A percentile compares a stretch with the other conserved stretches of the same genome.
Evolutionary conservation across 306 rosid genomes (phyloP).

Genomic region (Elaeagnus macrophylla): DNA sequence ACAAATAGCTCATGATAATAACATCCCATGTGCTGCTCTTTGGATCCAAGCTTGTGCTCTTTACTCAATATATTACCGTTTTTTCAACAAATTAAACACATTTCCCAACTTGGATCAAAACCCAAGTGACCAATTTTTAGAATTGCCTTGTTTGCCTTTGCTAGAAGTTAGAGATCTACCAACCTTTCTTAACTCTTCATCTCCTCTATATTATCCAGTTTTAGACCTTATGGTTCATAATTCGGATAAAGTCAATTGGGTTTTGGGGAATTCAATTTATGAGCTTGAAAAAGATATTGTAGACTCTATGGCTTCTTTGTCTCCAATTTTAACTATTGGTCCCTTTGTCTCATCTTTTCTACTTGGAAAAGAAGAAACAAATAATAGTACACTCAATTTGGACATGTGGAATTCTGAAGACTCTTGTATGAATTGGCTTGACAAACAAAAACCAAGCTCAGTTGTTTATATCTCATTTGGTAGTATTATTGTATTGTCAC

Average conservation of each 20-base stretch:
- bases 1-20: constrained; percentile 16
- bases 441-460: constrained; percentile 16
- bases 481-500: constrained; percentile 29
- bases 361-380: constrained; percentile 33
- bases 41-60: constrained; percentile 51
- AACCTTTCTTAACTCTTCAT: constrained; percentile 34
- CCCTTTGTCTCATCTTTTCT: constrained; percentile 45
- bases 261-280: constrained; percentile 35
- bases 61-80: constrained; percentile 41
- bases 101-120: constrained; percentile 24
- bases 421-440: constrained; percentile 39
- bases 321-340: constrained; percentile 33
- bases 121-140: constrained; percentile 9
- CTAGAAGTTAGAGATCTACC: constrained; percentile 41
- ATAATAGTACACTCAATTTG: not conserved
- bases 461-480: constrained; percentile 54
- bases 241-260: constrained; percentile 40
- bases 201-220: constrained; percentile 7
- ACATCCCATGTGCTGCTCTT: constrained; percentile 45
- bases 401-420: constrained; percentile 50
- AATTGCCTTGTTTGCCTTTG: constrained; percentile 36
- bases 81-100: constrained; percentile 3
- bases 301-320: constrained; percentile 27
- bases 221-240: not conserved
- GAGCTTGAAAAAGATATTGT: constrained; percentile 45